Conservation (phyloP, 345 rosid species). For the Triadica sebifera region DNA sequence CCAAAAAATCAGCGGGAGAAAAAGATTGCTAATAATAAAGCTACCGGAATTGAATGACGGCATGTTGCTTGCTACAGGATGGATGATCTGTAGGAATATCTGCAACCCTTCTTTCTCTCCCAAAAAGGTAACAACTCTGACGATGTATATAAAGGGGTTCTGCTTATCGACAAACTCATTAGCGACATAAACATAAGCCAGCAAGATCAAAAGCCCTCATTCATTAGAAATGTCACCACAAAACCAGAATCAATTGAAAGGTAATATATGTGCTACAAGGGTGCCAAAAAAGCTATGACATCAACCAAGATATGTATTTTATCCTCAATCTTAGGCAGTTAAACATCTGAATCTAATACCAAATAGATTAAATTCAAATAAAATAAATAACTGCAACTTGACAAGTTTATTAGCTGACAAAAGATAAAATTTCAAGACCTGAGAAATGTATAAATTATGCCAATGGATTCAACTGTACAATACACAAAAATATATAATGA, state of each 20-base stretch:
- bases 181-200: constrained; percentile 12
- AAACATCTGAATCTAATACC: no score
- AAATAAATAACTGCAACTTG: not conserved
- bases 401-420: not conserved
- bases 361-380: not conserved
- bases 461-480: not conserved
- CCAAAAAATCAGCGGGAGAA: not conserved
- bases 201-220: constrained; percentile 2
- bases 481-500: not conserved
- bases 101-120: constrained; percentile 90
- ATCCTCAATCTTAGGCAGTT: no score
- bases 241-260: not conserved
- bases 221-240: constrained; percentile 7
- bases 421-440: not conserved
- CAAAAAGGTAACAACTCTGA: constrained; percentile 93
- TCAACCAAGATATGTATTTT: no score
- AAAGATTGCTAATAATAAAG: constrained; percentile 22
- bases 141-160: constrained; percentile 96
- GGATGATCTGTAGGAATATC: constrained; percentile 98
- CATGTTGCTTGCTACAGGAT: constrained; percentile 99
- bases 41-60: constrained; percentile 86
- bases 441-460: not conserved
- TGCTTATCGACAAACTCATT: constrained; percentile 31
- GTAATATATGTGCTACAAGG: not conserved
- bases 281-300: not conserved